phyloP scores from a whole-genome alignment of 106 monocot genomes.

The Acorus gramineus region DNA sequence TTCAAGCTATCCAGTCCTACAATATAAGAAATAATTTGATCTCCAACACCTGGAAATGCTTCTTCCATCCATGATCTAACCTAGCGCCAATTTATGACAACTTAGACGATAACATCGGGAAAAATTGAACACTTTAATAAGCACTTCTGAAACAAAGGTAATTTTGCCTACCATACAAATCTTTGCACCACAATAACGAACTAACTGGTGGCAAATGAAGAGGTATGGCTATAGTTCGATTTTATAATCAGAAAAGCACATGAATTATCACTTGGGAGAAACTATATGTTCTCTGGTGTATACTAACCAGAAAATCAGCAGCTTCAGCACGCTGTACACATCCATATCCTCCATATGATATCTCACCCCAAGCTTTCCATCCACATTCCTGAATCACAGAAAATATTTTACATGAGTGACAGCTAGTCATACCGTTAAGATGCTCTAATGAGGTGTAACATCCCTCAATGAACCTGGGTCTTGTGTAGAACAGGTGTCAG shows the following conservation, averaged over 20 bases:
- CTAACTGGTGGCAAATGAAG: background rate
- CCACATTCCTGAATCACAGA: constrained; percentile 47
- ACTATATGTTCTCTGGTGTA: background rate
- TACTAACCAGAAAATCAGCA: constrained; percentile 70
- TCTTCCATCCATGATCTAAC: constrained; percentile 95
- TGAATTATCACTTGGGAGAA: too few species aligned
- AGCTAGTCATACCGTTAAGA: too few species aligned
- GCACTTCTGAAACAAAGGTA: background rate
- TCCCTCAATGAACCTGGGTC: too few species aligned
- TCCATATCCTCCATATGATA: constrained; percentile 84
- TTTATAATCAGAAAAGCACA: too few species aligned
- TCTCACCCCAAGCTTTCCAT: constrained; percentile 99
- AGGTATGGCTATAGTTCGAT: too few species aligned
- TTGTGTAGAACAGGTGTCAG: too few species aligned
- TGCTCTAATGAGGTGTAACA: too few species aligned
- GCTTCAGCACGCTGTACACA: constrained; percentile 81
- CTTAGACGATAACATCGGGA: background rate
- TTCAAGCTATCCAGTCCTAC: constrained; percentile 90
- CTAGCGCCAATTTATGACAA: constrained; percentile 15
- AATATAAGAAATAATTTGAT: constrained; percentile 61
- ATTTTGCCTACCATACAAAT: background rate
- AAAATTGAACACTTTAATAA: too few species aligned
- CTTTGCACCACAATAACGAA: background rate
- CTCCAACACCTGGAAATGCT: constrained; percentile 51
- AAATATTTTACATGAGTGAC: background rate